Evolutionary conservation across 108 stramenopile genomes (phyloP).

Genomic region (Cylindrotheca closterium): DNA sequence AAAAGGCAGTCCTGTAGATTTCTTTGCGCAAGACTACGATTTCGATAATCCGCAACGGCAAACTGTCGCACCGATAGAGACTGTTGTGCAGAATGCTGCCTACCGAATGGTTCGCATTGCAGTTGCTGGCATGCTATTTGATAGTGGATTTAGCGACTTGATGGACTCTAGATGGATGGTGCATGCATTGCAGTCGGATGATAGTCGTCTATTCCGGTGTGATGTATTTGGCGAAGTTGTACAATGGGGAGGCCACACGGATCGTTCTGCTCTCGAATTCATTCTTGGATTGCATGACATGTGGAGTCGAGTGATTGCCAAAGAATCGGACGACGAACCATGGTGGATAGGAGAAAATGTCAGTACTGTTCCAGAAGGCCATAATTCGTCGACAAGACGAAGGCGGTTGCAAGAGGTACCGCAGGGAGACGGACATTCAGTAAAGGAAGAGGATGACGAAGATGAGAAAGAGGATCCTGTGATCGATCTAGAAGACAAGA

Average conservation of each 20-base stretch:
- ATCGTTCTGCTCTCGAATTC: conserved; percentile 68
- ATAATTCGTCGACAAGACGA: background rate
- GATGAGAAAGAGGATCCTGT: conserved; percentile 6
- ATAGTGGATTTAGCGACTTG: conserved; percentile 41
- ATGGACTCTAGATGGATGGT: conserved; percentile 77
- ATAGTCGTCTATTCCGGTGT: conserved; percentile 72
- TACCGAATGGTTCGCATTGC: conserved; percentile 69
- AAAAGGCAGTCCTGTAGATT: conserved; percentile 23
- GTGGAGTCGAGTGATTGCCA: conserved; percentile 69
- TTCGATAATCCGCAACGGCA: conserved; percentile 12
- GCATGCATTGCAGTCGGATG: conserved; percentile 64
- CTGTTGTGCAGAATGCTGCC: conserved; percentile 41
- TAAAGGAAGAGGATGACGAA: conserved; percentile 16
- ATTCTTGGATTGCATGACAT: conserved; percentile 76
- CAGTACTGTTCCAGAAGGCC: conserved; percentile 33
- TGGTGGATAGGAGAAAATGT: conserved; percentile 60
- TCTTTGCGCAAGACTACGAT: conserved; percentile 18
- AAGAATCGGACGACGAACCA: conserved; percentile 26
- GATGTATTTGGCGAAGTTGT: conserved; percentile 74
- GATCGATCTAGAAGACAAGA: background rate
- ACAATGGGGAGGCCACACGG: conserved; percentile 66
- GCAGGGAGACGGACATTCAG: background rate
- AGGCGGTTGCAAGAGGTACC: conserved; percentile 20
- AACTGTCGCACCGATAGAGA: conserved; percentile 11
- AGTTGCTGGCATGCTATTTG: conserved; percentile 56